Evolutionary conservation across 2,329 filamentous ascomycete species (phyloP), one percentile per base, ranked within the genome.

Genomic region (Talaromyces piceae): DNA sequence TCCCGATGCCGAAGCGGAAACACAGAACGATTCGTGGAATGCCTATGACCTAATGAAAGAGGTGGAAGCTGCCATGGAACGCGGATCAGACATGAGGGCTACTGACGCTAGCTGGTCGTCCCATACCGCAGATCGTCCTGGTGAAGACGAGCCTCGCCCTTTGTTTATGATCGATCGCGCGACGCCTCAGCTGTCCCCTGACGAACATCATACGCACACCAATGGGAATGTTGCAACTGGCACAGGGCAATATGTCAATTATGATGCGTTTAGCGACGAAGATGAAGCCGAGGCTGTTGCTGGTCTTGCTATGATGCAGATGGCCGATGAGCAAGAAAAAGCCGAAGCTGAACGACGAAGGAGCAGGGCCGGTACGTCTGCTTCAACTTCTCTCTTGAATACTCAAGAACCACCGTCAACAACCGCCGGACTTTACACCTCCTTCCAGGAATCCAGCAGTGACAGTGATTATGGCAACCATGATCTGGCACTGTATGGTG

Each of bases 281-380:
- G 94, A 89, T 63, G 91, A 97, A 63, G 83, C 87, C 0, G 91
- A 96, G 67, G 91, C 87, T 18, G 84, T 86, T 33, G 88, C 88
- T 54, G 91, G 93, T 13, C 73, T 94, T 47, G 80, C 87, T 63
- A 90, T 90, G 58, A 82, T 97, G 78, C 83, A 83, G 53, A 82
- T 91, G 70, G 90, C 89, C 4, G 89, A 95, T 55, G 81, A 89
- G 65, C 77, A 83, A 64, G 87, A 94, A 54, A 82, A 83, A 47
- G 75, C 70, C 5, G 75, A 79, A 41, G 76, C 65, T 23, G 68
- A 71, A 43, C 57, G 61, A 22, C 52, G 61, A 20, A 61, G 77
- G 54, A 73, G 70, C 18, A 81, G 82, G 46, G 77, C 80, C 61
- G 75, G 77, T 57, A 75, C 77, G 13, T 70, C 73, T 58, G 71